Evolutionary conservation across 441 rosid species (phyloP), one percentile per base, ranked within the genome.

Genomic region (Populus trichocarpa): DNA sequence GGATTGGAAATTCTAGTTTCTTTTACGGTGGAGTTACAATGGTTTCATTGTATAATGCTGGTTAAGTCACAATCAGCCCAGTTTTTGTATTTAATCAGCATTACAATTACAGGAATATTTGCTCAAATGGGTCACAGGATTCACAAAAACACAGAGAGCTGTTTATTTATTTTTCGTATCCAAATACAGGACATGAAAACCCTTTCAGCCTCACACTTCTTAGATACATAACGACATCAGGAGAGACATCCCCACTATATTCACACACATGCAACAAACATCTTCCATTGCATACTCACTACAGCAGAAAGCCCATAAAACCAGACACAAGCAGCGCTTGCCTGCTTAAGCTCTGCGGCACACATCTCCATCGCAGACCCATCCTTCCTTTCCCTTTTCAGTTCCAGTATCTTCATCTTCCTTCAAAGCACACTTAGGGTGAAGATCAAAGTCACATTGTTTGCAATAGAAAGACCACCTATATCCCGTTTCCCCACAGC

Each of bases 381-480:
- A 4, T 6, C 79, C 73, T 65, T 81, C 76, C 12, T 30, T 53
- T 36, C 20, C 75, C 6, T 73, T 69, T 20, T 25, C 70, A 22
- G 6, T 73, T 18, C 69, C 65, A 26, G 18, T 30, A 18, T 73
- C 74, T 22, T 75, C 72, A 3, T 32, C 72, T 16, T 35, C 78
- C 65, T 71, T 59, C 42, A 82, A 68, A 67, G 81, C 82, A 53
- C 85, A 83, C 61, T 69, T 73, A 0, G 81, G 85, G 67, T 82
- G 83, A 32, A 85, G 84, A 80, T 80, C 75, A 63, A 80, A 84
- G n/a, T 69, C 75, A 40, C 84, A 82, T 67, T 63, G 30, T 23
- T 33, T 67, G 57, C 87, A 80, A 4, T 2, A 18, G 77, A 67
- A 82, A 28, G 76, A 70, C 84, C 84, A 87, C 0, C 22, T 20